These are phyloP conservation scores for Lithospermum erythrorhizon DNA, from an alignment of 257 asterid genomes.

Conservation along the genomic window DNA sequence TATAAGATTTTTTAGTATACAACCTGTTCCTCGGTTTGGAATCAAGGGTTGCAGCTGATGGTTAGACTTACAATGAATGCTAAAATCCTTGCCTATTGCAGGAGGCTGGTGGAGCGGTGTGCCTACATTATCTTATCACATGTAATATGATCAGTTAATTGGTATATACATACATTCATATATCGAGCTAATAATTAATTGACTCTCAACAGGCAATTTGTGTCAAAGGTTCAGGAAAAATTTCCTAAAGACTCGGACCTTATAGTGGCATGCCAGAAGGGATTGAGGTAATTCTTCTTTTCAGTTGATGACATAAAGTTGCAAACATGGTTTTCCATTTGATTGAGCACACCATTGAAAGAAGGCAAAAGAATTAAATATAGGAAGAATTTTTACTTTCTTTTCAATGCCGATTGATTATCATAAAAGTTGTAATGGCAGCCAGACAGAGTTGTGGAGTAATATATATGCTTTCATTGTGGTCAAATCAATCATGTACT, in stretches of 20 bases:
- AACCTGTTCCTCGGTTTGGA: neutral
- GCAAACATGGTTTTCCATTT: neutral
- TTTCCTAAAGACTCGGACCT: conserved; percentile 76
- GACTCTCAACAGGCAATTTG: conserved; percentile 40
- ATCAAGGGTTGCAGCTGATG: neutral
- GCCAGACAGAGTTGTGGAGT: too few species aligned
- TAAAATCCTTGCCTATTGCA: conserved; percentile 11
- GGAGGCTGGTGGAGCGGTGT: conserved; percentile 98
- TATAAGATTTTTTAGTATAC: too few species aligned
- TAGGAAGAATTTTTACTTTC: too few species aligned
- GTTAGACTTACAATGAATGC: neutral
- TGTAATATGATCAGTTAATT: conserved; percentile 26
- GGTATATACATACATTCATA: neutral
- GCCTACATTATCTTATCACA: conserved; percentile 53
- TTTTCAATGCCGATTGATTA: too few species aligned
- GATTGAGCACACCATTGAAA: neutral
- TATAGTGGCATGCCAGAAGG: conserved; percentile 80
- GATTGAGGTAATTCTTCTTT: conserved; percentile 60
- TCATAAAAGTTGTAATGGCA: too few species aligned
- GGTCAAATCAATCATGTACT: too few species aligned
- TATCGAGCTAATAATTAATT: neutral
- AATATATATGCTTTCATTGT: too few species aligned
- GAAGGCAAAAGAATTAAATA: neutral
- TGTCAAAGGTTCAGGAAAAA: conserved; percentile 57
- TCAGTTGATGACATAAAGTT: neutral